phyloP scores from a whole-genome alignment of 2,329 filamentous ascomycete species.

The Fusarium illudens region DNA sequence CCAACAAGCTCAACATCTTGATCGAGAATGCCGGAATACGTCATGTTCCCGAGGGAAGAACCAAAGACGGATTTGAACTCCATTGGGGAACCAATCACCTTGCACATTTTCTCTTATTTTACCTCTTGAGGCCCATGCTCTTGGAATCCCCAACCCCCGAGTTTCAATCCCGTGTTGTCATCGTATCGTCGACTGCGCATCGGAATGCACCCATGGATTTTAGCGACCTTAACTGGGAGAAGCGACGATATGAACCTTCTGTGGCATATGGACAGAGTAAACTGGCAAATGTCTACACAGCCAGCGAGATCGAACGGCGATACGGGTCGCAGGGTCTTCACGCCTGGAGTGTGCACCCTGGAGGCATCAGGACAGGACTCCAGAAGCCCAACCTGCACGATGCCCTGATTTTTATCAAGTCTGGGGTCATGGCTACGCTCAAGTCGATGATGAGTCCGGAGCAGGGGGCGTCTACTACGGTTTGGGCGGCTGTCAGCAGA shows the following conservation, averaged over 20 bases:
- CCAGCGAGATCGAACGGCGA: conserved; percentile 59
- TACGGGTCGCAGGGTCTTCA: conserved; percentile 56
- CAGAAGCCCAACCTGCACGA: neutral
- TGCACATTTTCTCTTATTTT: conserved; percentile 54
- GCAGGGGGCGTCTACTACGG: neutral
- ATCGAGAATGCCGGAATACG: conserved; percentile 57
- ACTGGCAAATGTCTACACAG: conserved; percentile 59
- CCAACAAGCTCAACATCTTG: conserved; percentile 45
- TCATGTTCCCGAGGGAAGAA: conserved; percentile 48
- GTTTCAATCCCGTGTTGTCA: conserved; percentile 47
- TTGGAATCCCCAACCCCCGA: conserved; percentile 41
- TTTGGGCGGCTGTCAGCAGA: neutral
- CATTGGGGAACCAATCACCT: conserved; percentile 57
- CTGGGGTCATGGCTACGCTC: neutral
- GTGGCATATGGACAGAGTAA: conserved; percentile 59
- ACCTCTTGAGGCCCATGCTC: conserved; percentile 50
- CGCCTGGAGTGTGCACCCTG: conserved; percentile 54
- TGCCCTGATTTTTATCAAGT: neutral
- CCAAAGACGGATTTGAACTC: conserved; percentile 52
- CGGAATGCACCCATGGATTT: conserved; percentile 15
- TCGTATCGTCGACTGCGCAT: conserved; percentile 36
- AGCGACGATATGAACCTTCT: conserved; percentile 41
- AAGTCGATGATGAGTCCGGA: neutral
- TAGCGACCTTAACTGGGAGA: conserved; percentile 37
- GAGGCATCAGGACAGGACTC: conserved; percentile 49